Percentiles rank a stretch among this genome's conserved stretches.
These are phyloP conservation scores for Knufia petricola DNA, from an alignment of 2,329 filamentous ascomycete species.

Conservation along the genomic window DNA sequence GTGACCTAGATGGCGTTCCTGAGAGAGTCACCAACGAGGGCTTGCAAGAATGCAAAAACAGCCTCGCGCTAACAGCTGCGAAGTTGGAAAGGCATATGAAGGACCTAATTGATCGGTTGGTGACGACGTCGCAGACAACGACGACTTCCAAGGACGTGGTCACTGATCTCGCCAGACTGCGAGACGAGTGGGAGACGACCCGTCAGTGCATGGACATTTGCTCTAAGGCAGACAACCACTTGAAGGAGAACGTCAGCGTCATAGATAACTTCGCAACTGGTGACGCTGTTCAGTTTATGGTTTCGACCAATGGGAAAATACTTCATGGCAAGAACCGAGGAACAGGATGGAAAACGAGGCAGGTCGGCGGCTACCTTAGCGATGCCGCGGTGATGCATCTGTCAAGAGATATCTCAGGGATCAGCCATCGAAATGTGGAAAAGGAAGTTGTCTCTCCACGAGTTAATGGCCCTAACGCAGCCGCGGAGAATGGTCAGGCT, in stretches of 20 bases:
- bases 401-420: constrained; percentile 29
- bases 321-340: constrained; percentile 28
- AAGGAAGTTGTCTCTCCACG: too few species aligned
- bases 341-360: constrained; percentile 27
- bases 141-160: constrained; percentile 26
- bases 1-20: constrained; percentile 17
- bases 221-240: constrained; percentile 25
- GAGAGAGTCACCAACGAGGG: constrained; percentile 27
- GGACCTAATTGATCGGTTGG: constrained; percentile 26
- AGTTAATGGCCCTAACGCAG: too few species aligned
- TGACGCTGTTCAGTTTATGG: constrained; percentile 31
- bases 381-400: constrained; percentile 26
- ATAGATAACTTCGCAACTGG: constrained; percentile 31
- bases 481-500: too few species aligned
- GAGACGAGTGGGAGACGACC: constrained; percentile 30
- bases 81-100: constrained; percentile 28
- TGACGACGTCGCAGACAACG: constrained; percentile 29
- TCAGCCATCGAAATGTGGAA: too few species aligned
- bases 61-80: constrained; percentile 22
- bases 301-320: constrained; percentile 28
- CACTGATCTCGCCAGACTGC: constrained; percentile 27
- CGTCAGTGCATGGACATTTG: constrained; percentile 29
- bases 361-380: constrained; percentile 28
- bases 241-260: constrained; percentile 26
- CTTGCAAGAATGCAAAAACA: constrained; percentile 30